These are phyloP conservation scores for Aspergillus hancockii DNA, from an alignment of 495 filamentous ascomycete species.

Conservation along the genomic window DNA sequence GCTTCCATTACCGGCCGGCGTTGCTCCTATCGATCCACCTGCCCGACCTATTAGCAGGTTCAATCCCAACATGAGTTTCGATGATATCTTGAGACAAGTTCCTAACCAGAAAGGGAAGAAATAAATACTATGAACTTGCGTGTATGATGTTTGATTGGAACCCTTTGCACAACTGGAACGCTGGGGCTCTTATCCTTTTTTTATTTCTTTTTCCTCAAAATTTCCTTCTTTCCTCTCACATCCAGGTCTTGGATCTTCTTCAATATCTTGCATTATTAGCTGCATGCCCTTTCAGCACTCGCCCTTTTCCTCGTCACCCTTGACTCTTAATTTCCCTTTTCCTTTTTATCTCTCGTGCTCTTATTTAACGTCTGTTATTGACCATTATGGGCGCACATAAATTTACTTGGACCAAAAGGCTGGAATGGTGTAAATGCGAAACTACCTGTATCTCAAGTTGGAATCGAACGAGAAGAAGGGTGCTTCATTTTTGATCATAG, in stretches of 20 bases:
- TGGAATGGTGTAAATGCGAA: constrained; percentile 28
- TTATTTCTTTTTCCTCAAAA: constrained; percentile 13
- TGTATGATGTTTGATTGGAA: constrained; percentile 2
- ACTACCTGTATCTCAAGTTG: constrained; percentile 8
- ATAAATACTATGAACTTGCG: constrained; percentile 20
- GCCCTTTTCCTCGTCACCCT: neutral
- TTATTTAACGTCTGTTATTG: constrained; percentile 18
- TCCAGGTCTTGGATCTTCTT: constrained; percentile 9
- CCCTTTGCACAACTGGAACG: neutral
- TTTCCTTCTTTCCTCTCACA: constrained; percentile 13
- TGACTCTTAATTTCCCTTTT: constrained; percentile 4
- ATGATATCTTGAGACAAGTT: constrained; percentile 51
- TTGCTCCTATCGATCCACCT: constrained; percentile 48
- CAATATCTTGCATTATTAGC: neutral
- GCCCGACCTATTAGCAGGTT: constrained; percentile 42
- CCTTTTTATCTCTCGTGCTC: constrained; percentile 8
- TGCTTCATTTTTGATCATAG: constrained; percentile 9
- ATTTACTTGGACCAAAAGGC: constrained; percentile 26
- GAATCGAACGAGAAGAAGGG: neutral
- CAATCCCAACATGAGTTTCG: constrained; percentile 55
- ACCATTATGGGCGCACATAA: constrained; percentile 35
- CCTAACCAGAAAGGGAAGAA: constrained; percentile 48
- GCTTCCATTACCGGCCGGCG: constrained; percentile 50
- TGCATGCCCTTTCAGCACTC: neutral
- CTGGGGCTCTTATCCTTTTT: constrained; percentile 11